A percentile compares a stretch with the other conserved stretches of the same genome.
Conservation (phyloP, 352 stramenopile species). For the Globisporangium canariense region DNA sequence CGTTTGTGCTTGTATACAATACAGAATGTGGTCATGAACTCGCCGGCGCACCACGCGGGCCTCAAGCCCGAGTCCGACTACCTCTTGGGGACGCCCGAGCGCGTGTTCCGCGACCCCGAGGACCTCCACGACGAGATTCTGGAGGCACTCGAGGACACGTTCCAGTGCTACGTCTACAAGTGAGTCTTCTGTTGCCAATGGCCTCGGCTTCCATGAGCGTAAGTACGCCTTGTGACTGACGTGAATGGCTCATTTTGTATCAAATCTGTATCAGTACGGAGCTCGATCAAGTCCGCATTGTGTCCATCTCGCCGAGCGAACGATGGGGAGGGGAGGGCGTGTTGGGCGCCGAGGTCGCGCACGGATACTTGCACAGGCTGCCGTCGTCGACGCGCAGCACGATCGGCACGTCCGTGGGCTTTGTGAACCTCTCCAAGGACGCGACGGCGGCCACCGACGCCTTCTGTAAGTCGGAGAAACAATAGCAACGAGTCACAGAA, state of each 20-base stretch:
- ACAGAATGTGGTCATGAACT: slow-evolving; percentile 85
- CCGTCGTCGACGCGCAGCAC: slow-evolving; percentile 60
- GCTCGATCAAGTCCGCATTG: slow-evolving; percentile 91
- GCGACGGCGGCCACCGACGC: slow-evolving; percentile 72
- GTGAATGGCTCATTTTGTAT: neutral
- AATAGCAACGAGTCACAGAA: neutral
- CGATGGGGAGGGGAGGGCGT: slow-evolving; percentile 91
- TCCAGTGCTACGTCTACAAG: slow-evolving; percentile 99
- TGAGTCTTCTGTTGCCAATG: slow-evolving; percentile 20
- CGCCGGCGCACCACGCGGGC: slow-evolving; percentile 87
- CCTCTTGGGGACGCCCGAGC: slow-evolving; percentile 91
- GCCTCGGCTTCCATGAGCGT: neutral
- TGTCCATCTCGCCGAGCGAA: slow-evolving; percentile 80
- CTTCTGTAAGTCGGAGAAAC: slow-evolving; percentile 49
- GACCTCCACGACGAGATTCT: slow-evolving; percentile 90
- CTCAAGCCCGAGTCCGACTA: slow-evolving; percentile 91
- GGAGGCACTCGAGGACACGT: slow-evolving; percentile 86
- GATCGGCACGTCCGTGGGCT: slow-evolving; percentile 70
- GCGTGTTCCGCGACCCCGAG: slow-evolving; percentile 81
- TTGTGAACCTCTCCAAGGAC: slow-evolving; percentile 70
- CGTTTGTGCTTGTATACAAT: neutral
- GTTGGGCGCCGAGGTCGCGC: slow-evolving; percentile 93
- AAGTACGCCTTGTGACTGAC: no score
- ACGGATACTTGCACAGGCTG: slow-evolving; percentile 95
- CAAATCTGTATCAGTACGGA: slow-evolving; percentile 45